Percentiles rank a stretch among this genome's conserved stretches.
Evolutionary conservation across 768 basidiomycete genomes (phyloP).

Genomic region (Lentinus tigrinus): DNA sequence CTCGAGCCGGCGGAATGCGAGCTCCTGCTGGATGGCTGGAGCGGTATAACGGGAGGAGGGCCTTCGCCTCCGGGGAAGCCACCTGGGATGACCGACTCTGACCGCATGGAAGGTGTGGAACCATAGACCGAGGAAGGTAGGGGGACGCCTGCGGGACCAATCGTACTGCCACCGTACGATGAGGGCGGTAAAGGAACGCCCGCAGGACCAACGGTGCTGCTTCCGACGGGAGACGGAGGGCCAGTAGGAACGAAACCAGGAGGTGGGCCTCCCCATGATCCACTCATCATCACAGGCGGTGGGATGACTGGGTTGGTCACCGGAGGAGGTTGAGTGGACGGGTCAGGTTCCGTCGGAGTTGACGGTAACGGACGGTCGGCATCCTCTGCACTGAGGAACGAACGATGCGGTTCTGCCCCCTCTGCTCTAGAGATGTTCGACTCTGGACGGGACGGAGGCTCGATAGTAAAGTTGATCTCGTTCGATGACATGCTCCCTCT

Average conservation of each 20-base stretch:
- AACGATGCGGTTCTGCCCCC: conserved; percentile 25
- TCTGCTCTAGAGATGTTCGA: conserved; percentile 31
- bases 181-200: conserved; percentile 10
- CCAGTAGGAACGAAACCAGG: conserved; percentile 32
- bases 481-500: conserved; percentile 15
- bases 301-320: conserved; percentile 13
- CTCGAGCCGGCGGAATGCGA: conserved; percentile 6
- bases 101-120: conserved; percentile 15
- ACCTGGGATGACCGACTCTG: conserved; percentile 17
- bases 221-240: conserved; percentile 6
- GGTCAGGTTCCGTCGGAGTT: conserved; percentile 21
- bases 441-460: conserved; percentile 37
- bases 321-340: background rate
- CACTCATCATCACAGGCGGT: conserved; percentile 2
- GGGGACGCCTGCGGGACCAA: conserved; percentile 25
- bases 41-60: conserved; percentile 10
- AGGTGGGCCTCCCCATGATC: conserved; percentile 24
- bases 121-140: conserved; percentile 28
- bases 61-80: conserved; percentile 17
- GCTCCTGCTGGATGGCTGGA: conserved; percentile 9
- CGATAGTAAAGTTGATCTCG: conserved; percentile 14
- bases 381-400: conserved; percentile 40
- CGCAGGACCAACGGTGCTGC: conserved; percentile 13
- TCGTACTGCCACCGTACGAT: conserved; percentile 19
- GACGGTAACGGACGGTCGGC: conserved; percentile 32